Base-by-base conservation (phyloP, 257 asterid species). In the Nemophila menziesii region DNA sequence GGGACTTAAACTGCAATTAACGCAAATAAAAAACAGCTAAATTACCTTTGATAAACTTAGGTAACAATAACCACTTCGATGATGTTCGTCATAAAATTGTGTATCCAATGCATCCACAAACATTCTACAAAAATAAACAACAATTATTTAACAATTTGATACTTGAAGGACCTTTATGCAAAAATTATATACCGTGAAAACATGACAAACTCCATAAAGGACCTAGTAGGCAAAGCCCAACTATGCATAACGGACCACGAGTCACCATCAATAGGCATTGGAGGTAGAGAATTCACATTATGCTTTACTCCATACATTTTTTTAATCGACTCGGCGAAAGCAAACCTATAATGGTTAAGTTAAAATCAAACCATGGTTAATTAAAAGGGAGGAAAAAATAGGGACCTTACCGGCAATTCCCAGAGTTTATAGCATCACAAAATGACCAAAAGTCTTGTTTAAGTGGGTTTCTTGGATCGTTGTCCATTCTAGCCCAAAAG, bases 211-310 rank as follows among this genome's bases (percentile, higher is more conserved):
- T 90, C 99, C 66, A 79, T 23, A 56, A 90, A 90, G 43, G 96
- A 86, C 64, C 69, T 69, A 17, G 99, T 90, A 8, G 99, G 99
- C 55, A 82, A 71, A 55, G 57, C 86, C 99, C 99, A 90, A 33
- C 80, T 74, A 63, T 90, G 79, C 96, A 67, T 86, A 63, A 72
- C 92, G 19, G 94, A 75, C 96, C 96, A 90, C 22, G 92, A 77
- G 69, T 75, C 92, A 33, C 69, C 84, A 38, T 68, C 61, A 4
- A 48, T 48, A 26, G 96, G 92, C 99, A 90, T 82, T 19, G 73
- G 50, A 11, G 96, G 99, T 43, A 86, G 72, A 51, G 86, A 73
- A 43, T 70, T 78, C 63, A 71, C 37, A 61, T 77, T 73, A 36
- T 71, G 78, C 54, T 74, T 73, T 61, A 90, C 16, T 33, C 95